phyloP scores from a whole-genome alignment of 352 stramenopile species.

The Blastocystis sp. region DNA sequence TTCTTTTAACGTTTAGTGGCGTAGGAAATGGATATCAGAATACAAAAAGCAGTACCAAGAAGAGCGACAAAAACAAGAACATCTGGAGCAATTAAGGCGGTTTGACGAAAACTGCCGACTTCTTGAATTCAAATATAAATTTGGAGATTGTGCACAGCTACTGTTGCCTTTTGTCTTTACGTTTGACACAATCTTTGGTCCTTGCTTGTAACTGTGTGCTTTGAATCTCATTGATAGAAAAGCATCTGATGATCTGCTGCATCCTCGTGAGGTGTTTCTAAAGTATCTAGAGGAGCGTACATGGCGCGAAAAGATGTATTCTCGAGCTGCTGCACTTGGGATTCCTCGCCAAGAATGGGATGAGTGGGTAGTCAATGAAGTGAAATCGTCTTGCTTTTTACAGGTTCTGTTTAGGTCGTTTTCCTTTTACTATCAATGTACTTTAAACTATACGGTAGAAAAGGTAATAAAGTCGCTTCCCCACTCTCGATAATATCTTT shows the following conservation, averaged over 20 bases:
- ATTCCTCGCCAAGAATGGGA: background rate
- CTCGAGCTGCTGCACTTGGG: background rate
- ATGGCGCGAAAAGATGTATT: background rate
- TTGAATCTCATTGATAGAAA: background rate
- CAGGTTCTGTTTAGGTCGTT: background rate
- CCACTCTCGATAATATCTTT: background rate
- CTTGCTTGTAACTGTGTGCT: background rate
- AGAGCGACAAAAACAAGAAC: background rate
- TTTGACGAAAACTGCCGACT: background rate
- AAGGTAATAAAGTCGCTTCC: background rate
- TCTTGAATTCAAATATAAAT: conserved; percentile 3
- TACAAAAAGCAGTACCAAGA: background rate
- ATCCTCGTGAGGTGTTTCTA: background rate
- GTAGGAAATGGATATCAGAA: background rate
- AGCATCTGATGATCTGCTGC: background rate
- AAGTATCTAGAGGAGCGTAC: background rate
- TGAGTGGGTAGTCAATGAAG: background rate
- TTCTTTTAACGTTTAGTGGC: background rate
- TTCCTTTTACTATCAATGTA: conserved; percentile 33
- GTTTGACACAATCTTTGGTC: background rate
- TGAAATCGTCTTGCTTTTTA: conserved; percentile 1
- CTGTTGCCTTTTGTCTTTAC: background rate
- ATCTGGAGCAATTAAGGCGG: background rate
- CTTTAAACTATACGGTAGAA: background rate
- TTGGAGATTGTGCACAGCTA: conserved; percentile 14